These are phyloP conservation scores for Talaromyces liani DNA, from an alignment of 495 filamentous ascomycete species.

Conservation along the genomic window DNA sequence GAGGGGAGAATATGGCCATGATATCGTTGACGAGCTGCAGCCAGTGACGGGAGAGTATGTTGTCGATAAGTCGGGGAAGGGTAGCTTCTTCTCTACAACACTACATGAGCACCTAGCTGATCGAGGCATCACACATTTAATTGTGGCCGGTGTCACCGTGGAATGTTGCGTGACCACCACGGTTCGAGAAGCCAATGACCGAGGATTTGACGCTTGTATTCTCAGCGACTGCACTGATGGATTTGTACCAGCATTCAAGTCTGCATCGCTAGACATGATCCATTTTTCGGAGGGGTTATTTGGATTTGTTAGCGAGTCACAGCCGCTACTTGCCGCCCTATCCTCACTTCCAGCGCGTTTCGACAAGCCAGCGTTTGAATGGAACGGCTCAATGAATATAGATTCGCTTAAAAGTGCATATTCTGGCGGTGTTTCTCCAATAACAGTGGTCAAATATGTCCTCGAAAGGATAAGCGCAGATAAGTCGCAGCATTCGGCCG, in stretches of 20 bases:
- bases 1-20: constrained; percentile 45
- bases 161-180: constrained; percentile 53
- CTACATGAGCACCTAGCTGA: constrained; percentile 35
- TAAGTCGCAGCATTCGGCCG: constrained; percentile 37
- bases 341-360: constrained; percentile 13
- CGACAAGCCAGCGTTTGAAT: constrained; percentile 25
- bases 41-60: constrained; percentile 37
- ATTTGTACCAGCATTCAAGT: constrained; percentile 34
- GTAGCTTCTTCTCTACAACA: constrained; percentile 45
- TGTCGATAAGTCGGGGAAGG: constrained; percentile 47
- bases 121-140: constrained; percentile 46
- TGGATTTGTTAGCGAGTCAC: constrained; percentile 36
- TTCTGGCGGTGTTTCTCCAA: constrained; percentile 31
- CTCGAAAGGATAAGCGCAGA: constrained; percentile 39
- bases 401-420: constrained; percentile 28
- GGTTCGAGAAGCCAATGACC: constrained; percentile 50
- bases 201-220: constrained; percentile 52
- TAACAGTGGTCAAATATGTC: constrained; percentile 30
- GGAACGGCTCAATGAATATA: constrained; percentile 33
- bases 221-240: constrained; percentile 38
- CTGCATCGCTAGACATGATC: constrained; percentile 33
- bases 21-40: constrained; percentile 37
- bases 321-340: constrained; percentile 22
- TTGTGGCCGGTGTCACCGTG: constrained; percentile 49
- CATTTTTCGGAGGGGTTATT: constrained; percentile 42